These are phyloP conservation scores for Penicillium robsamsonii DNA, from an alignment of 495 filamentous ascomycete species.

Conservation along the genomic window DNA sequence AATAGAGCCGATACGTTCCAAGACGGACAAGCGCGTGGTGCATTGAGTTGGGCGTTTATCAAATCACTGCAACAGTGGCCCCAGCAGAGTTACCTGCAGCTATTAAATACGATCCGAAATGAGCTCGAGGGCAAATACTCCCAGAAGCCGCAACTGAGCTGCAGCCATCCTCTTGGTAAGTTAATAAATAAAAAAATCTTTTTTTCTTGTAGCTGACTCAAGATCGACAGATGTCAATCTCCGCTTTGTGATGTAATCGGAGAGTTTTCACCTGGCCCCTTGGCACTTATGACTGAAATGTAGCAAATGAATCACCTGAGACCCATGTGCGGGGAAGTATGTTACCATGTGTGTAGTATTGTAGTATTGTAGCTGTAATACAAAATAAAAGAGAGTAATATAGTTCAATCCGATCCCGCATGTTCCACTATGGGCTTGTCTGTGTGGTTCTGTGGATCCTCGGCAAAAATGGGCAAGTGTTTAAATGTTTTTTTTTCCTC, in stretches of 20 bases:
- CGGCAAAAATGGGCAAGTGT: neutral
- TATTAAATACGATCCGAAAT: constrained; percentile 90
- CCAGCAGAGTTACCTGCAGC: constrained; percentile 92
- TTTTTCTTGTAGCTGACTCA: constrained; percentile 15
- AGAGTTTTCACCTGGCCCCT: neutral
- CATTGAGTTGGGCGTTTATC: constrained; percentile 97
- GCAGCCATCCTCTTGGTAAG: constrained; percentile 92
- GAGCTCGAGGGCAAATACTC: constrained; percentile 88
- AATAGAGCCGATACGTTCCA: constrained; percentile 46
- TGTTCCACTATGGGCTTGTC: constrained; percentile 4
- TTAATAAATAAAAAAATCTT: constrained; percentile 18
- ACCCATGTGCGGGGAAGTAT: neutral
- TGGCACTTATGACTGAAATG: neutral
- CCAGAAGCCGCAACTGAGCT: constrained; percentile 96
- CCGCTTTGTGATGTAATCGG: constrained; percentile 44
- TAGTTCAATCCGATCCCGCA: neutral
- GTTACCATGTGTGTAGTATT: neutral
- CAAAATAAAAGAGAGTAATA: too few species aligned
- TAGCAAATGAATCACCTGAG: constrained; percentile 7
- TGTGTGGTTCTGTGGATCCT: constrained; percentile 13
- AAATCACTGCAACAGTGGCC: constrained; percentile 88
- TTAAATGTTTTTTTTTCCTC: neutral
- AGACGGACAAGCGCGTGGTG: constrained; percentile 83
- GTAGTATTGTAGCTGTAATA: neutral
- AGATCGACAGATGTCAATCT: constrained; percentile 38